Conservation (phyloP, 345 rosid species). For the Cardamine chenopodiifolia region DNA sequence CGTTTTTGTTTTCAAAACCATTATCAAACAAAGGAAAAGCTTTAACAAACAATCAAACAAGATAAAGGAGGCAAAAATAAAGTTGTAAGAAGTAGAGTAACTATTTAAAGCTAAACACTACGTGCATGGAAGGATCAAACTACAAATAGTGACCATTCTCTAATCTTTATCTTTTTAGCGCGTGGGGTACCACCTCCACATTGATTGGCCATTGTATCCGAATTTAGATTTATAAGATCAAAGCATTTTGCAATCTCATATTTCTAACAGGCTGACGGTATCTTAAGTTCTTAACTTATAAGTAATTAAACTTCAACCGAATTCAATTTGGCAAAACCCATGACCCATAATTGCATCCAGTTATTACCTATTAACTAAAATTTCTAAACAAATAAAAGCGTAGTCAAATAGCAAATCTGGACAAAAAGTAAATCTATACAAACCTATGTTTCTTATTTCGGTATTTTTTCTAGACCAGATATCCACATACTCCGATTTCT, state of each 20-base stretch:
- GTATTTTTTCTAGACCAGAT: not conserved
- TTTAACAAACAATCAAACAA: not conserved
- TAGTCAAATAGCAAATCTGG: not conserved
- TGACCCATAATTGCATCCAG: not conserved
- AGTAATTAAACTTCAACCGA: not conserved
- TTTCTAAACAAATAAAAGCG: not conserved
- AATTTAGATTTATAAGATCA: not conserved
- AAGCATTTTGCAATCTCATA: not conserved
- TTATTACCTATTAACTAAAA: not conserved
- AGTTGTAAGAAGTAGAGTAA: slow-evolving; percentile 25
- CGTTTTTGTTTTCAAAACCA: not conserved
- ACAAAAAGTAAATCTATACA: not conserved
- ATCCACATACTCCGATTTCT: not conserved
- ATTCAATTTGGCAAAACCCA: not conserved
- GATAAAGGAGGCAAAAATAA: slow-evolving; percentile 16
- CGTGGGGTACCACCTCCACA: slow-evolving; percentile 27
- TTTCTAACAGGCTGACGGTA: not conserved
- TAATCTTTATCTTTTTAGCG: slow-evolving; percentile 28
- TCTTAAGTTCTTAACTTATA: not conserved
- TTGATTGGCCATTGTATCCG: slow-evolving; percentile 12
- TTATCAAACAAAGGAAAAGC: not conserved
- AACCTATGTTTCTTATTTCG: not conserved
- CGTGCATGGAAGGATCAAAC: slow-evolving; percentile 47
- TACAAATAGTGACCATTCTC: slow-evolving; percentile 38
- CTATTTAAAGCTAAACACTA: slow-evolving; percentile 36